phyloP scores from a whole-genome alignment of 352 stramenopile genomes.

The Globisporangium nagaii region DNA sequence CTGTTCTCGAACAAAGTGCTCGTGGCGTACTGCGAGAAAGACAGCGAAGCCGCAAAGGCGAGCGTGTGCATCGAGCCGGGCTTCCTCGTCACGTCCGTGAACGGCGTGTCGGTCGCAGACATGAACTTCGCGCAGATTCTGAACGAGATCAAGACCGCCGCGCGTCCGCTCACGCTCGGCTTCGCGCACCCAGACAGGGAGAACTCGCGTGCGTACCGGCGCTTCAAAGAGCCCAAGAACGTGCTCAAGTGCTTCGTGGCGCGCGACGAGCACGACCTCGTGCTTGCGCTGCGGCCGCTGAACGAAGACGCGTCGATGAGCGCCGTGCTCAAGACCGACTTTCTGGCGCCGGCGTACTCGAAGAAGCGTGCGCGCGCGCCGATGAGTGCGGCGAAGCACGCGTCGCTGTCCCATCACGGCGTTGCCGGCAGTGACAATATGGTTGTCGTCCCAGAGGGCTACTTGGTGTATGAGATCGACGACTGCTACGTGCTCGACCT shows the following conservation, averaged over 20 bases:
- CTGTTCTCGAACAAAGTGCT: constrained; percentile 52
- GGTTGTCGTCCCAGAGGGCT: constrained; percentile 47
- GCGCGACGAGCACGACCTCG: constrained; percentile 37
- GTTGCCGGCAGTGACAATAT: constrained; percentile 5
- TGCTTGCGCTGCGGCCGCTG: constrained; percentile 37
- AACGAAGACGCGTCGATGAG: constrained; percentile 38
- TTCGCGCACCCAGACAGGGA: constrained; percentile 36
- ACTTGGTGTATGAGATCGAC: constrained; percentile 62
- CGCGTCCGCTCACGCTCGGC: constrained; percentile 46
- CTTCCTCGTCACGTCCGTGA: constrained; percentile 59
- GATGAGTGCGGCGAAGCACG: not conserved
- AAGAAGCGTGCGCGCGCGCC: constrained; percentile 15
- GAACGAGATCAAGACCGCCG: constrained; percentile 35
- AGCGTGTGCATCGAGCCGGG: constrained; percentile 39
- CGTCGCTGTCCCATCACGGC: constrained; percentile 8
- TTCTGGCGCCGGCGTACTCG: constrained; percentile 21
- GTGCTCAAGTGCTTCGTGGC: constrained; percentile 44
- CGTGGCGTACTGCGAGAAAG: constrained; percentile 56
- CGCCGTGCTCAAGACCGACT: constrained; percentile 47
- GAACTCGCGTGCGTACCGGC: constrained; percentile 22
- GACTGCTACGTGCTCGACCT: constrained; percentile 44
- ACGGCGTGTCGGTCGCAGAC: constrained; percentile 36
- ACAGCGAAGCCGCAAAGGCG: constrained; percentile 45
- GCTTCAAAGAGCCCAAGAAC: constrained; percentile 47
- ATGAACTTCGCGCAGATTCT: constrained; percentile 47